Percentiles rank a stretch among this genome's conserved stretches.
These are phyloP conservation scores for Paxillus rubicundulus DNA, from an alignment of 768 basidiomycete genomes.

Conservation along the genomic window DNA sequence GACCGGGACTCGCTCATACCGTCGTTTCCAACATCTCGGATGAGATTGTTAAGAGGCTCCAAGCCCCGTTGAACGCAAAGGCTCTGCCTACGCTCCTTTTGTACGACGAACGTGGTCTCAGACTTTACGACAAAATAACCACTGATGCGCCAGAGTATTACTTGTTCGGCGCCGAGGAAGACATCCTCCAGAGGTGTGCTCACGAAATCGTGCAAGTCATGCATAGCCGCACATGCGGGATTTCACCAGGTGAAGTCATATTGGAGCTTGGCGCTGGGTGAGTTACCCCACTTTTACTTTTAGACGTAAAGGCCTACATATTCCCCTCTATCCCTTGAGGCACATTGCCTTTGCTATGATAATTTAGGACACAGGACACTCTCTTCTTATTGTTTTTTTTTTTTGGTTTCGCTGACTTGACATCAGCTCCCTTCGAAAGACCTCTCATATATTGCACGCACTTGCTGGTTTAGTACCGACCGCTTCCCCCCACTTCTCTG, in stretches of 20 bases:
- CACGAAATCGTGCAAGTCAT: slow-evolving; percentile 74
- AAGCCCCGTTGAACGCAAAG: slow-evolving; percentile 52
- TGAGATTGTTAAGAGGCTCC: slow-evolving; percentile 55
- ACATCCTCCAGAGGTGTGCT: slow-evolving; percentile 71
- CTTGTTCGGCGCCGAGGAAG: slow-evolving; percentile 83
- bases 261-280: slow-evolving; percentile 96
- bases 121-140: slow-evolving; percentile 84
- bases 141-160: slow-evolving; percentile 83
- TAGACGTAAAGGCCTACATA: no score
- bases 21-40: slow-evolving; percentile 38
- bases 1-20: slow-evolving; percentile 19
- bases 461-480: slow-evolving; percentile 54
- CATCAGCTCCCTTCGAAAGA: slow-evolving; percentile 87
- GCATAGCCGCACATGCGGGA: slow-evolving; percentile 41
- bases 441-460: slow-evolving; percentile 75
- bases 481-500: slow-evolving; percentile 41
- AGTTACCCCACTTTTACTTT: slow-evolving; percentile 27
- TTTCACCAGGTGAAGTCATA: slow-evolving; percentile 52
- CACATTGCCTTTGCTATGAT: background rate
- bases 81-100: slow-evolving; percentile 78
- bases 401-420: slow-evolving; percentile 11
- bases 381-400: background rate
- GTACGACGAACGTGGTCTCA: slow-evolving; percentile 83
- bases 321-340: background rate
- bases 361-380: background rate